These are phyloP conservation scores for Herpetomonas tarakana DNA, from an alignment of 208 protist genomes.

Conservation along the genomic window DNA sequence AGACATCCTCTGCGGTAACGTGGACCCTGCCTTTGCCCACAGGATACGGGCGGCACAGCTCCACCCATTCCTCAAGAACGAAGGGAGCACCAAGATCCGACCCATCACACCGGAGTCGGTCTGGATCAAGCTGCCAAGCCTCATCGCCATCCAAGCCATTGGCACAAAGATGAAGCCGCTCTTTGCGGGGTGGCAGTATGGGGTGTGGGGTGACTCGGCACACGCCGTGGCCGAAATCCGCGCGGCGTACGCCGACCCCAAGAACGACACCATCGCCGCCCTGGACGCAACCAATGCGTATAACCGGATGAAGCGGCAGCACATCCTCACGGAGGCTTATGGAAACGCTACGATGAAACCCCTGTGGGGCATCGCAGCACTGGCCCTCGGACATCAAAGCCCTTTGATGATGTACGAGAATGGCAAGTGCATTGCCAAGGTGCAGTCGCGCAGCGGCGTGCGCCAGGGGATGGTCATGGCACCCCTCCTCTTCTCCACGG, in stretches of 20 bases:
- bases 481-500: constrained; percentile 29
- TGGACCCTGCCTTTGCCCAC: constrained; percentile 12
- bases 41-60: constrained; percentile 15
- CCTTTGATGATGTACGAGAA: constrained; percentile 20
- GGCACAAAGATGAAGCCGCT: neutral
- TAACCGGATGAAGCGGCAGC: constrained; percentile 10
- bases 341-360: neutral
- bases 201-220: constrained; percentile 18
- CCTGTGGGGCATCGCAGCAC: constrained; percentile 14
- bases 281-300: constrained; percentile 37
- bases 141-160: constrained; percentile 17
- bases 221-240: constrained; percentile 14
- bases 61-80: constrained; percentile 19
- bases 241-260: neutral
- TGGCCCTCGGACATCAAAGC: constrained; percentile 15
- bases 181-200: constrained; percentile 12
- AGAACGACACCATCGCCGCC: constrained; percentile 16
- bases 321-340: constrained; percentile 12
- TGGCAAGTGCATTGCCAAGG: neutral
- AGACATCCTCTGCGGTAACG: constrained; percentile 21
- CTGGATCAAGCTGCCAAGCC: constrained; percentile 18
- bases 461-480: constrained; percentile 34
- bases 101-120: constrained; percentile 33
- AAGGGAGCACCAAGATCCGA: constrained; percentile 10
- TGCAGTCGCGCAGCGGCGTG: constrained; percentile 24